These are phyloP conservation scores for Carallia pectinifolia DNA, from an alignment of 345 rosid genomes.

Conservation along the genomic window DNA sequence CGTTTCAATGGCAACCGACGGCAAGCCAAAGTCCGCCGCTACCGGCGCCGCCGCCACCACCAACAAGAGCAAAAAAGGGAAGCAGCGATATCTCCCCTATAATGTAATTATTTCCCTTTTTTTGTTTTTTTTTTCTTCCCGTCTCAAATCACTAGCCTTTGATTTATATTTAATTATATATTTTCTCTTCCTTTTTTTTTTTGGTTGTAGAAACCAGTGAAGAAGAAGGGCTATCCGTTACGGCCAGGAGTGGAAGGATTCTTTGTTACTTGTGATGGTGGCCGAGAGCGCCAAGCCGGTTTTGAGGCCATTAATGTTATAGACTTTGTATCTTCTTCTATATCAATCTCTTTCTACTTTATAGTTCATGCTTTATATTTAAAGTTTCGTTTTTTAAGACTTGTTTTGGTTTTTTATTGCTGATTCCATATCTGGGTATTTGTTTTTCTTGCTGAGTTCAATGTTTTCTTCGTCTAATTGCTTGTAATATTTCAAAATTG, in stretches of 20 bases:
- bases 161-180: neutral
- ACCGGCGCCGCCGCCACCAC: neutral
- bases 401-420: neutral
- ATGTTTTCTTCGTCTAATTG: neutral
- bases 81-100: conserved; percentile 69
- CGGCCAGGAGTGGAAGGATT: neutral
- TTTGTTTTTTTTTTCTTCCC: neutral
- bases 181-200: neutral
- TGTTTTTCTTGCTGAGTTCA: neutral
- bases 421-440: neutral
- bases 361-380: neutral
- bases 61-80: conserved; percentile 66
- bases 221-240: neutral
- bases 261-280: conserved; percentile 1
- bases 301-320: conserved; percentile 2
- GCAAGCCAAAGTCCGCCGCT: conserved; percentile 27
- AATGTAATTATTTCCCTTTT: conserved; percentile 36
- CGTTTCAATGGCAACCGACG: conserved; percentile 44
- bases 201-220: neutral
- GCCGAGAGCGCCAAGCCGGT: neutral
- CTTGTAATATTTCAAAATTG: conserved; percentile 27
- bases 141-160: neutral
- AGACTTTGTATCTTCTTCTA: neutral
- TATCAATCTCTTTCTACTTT: neutral
- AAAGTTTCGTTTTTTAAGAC: neutral